Percentiles rank a stretch among this genome's conserved stretches.
Conservation (phyloP, 2,329 filamentous ascomycete genomes). For the Epicoccum nigrum region DNA sequence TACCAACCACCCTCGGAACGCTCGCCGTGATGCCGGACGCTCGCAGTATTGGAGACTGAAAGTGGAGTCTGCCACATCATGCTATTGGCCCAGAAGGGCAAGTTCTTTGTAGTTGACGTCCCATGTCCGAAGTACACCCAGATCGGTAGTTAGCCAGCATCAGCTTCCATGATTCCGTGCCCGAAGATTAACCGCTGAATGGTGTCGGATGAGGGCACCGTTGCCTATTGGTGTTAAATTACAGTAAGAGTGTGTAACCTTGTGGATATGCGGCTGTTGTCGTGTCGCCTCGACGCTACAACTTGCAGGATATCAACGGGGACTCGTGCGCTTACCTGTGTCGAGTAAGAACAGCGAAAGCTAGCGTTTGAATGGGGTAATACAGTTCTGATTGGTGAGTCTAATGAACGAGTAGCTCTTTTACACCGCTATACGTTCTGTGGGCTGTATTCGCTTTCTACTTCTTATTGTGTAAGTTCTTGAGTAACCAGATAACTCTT, state of each 20-base stretch:
- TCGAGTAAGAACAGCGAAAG: no score
- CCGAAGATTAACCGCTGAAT: slow-evolving; percentile 4
- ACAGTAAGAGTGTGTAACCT: not conserved
- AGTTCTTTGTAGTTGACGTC: not conserved
- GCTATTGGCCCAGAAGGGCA: slow-evolving; percentile 17
- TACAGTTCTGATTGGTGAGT: no score
- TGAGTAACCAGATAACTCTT: no score
- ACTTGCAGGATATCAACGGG: not conserved
- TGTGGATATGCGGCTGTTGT: not conserved
- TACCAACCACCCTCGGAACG: slow-evolving; percentile 10
- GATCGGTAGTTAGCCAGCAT: not conserved
- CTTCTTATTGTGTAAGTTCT: no score
- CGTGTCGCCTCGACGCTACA: not conserved
- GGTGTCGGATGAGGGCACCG: slow-evolving; percentile 9
- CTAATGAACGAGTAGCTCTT: no score
- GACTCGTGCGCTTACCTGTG: no score
- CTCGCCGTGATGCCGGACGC: slow-evolving; percentile 23
- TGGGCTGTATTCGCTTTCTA: no score
- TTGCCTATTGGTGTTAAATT: slow-evolving; percentile 11
- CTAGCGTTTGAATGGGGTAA: no score
- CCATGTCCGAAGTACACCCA: slow-evolving; percentile 26
- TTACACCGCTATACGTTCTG: no score
- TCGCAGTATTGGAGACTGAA: not conserved
- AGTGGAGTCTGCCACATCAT: slow-evolving; percentile 18
- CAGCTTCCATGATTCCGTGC: not conserved